phyloP scores from a whole-genome alignment of 208 protist genomes.

The Leishmania mexicana region DNA sequence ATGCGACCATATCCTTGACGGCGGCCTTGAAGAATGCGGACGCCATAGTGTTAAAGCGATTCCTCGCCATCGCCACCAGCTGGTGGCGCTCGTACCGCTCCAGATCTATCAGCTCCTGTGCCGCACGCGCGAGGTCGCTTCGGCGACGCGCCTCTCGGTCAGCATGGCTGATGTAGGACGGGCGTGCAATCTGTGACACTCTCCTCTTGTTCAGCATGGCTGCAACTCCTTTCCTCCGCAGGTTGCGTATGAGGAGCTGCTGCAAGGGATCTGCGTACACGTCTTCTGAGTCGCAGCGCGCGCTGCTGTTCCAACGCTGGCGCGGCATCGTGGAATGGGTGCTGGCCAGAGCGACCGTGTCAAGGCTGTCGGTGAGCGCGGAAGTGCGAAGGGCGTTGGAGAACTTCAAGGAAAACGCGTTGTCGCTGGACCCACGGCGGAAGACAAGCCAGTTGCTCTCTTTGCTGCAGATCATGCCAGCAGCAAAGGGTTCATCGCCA shows the following conservation, averaged over 20 bases:
- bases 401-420: conserved; percentile 39
- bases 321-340: background rate
- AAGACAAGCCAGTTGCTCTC: conserved; percentile 46
- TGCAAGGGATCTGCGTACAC: conserved; percentile 16
- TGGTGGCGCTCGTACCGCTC: conserved; percentile 4
- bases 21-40: background rate
- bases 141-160: background rate
- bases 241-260: conserved; percentile 19
- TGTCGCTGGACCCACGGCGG: conserved; percentile 51
- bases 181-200: background rate
- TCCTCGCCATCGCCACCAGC: background rate
- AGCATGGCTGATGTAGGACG: background rate
- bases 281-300: background rate
- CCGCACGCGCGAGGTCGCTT: background rate
- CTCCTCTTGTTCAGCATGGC: background rate
- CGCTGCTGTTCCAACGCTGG: conserved; percentile 16
- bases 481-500: background rate
- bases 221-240: background rate
- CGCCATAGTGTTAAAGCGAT: background rate
- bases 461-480: conserved; percentile 9
- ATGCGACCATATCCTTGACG: background rate
- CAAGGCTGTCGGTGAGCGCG: background rate
- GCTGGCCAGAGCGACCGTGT: conserved; percentile 3
- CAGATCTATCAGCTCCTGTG: background rate
- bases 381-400: conserved; percentile 32